A percentile compares a stretch with the other conserved stretches of the same genome.
phyloP scores from a whole-genome alignment of 495 filamentous ascomycete species.

The Penicillium chermesinum region DNA sequence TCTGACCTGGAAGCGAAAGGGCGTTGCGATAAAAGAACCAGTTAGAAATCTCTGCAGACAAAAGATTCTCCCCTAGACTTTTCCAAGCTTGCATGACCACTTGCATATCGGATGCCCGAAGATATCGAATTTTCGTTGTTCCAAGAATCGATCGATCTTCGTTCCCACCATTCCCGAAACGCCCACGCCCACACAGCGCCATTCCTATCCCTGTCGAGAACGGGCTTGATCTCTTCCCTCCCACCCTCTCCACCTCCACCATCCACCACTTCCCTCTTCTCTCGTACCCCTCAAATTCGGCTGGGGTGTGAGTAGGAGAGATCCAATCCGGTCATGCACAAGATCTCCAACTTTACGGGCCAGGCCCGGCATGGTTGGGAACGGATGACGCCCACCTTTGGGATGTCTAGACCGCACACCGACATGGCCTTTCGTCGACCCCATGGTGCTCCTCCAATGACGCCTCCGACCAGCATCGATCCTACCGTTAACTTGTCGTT shows the following conservation, averaged over 20 bases:
- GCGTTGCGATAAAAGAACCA: too few relatives aligned
- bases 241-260: slow-evolving; percentile 14
- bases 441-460: slow-evolving; percentile 59
- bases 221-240: slow-evolving; percentile 19
- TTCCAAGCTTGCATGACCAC: too few relatives aligned
- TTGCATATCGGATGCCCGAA: too few relatives aligned
- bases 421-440: slow-evolving; percentile 72
- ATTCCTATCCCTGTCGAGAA: slow-evolving; percentile 44
- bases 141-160: slow-evolving; percentile 24
- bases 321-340: slow-evolving; percentile 65
- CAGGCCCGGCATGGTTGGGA: slow-evolving; percentile 87
- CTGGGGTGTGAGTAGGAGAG: slow-evolving; percentile 38
- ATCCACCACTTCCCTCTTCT: slow-evolving; percentile 14
- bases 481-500: slow-evolving; percentile 75
- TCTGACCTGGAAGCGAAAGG: background rate
- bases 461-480: slow-evolving; percentile 60
- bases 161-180: slow-evolving; percentile 35
- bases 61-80: too few relatives aligned
- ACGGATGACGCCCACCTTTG: slow-evolving; percentile 79
- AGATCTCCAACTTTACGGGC: slow-evolving; percentile 80
- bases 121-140: background rate
- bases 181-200: slow-evolving; percentile 37
- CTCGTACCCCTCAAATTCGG: slow-evolving; percentile 37
- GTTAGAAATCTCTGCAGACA: too few relatives aligned
- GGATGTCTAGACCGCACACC: slow-evolving; percentile 70